Evolutionary conservation across 371 early-diverging fungal genomes (phyloP).

Genomic region (Syncephalastrum racemosum): DNA sequence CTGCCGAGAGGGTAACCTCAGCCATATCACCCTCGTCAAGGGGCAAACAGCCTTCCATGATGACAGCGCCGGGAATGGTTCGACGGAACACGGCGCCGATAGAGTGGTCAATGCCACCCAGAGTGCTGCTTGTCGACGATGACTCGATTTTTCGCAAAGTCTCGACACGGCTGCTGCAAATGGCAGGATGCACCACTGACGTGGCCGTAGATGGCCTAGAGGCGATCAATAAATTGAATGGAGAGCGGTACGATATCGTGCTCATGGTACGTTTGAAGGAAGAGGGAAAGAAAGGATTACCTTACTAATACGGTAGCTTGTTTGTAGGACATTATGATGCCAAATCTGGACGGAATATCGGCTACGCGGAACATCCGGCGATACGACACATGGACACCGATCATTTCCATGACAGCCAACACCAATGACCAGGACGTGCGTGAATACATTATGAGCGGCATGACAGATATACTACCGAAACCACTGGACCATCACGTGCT

Average conservation of each 20-base stretch:
- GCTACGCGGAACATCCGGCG: constrained; percentile 74
- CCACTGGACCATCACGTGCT: constrained; percentile 12
- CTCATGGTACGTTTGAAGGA: constrained; percentile 56
- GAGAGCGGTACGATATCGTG: constrained; percentile 69
- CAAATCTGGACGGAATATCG: constrained; percentile 70
- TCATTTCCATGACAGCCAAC: constrained; percentile 78
- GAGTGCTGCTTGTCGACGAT: constrained; percentile 76
- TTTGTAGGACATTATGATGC: constrained; percentile 71
- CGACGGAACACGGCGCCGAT: constrained; percentile 5
- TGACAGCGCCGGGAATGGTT: neutral
- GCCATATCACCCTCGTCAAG: neutral
- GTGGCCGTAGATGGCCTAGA: constrained; percentile 73
- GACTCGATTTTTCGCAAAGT: constrained; percentile 66
- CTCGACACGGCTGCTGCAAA: constrained; percentile 60
- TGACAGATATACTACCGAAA: constrained; percentile 14
- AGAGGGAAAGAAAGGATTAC: neutral
- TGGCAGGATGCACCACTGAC: constrained; percentile 74
- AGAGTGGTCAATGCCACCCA: constrained; percentile 65
- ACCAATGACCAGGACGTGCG: constrained; percentile 41
- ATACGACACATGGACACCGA: constrained; percentile 69
- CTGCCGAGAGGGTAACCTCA: neutral
- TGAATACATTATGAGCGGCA: constrained; percentile 14
- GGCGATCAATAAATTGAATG: constrained; percentile 51
- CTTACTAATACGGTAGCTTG: neutral
- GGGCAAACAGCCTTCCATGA: neutral